Base-by-base conservation (phyloP, 352 stramenopile species). In the Globisporangium polare region DNA sequence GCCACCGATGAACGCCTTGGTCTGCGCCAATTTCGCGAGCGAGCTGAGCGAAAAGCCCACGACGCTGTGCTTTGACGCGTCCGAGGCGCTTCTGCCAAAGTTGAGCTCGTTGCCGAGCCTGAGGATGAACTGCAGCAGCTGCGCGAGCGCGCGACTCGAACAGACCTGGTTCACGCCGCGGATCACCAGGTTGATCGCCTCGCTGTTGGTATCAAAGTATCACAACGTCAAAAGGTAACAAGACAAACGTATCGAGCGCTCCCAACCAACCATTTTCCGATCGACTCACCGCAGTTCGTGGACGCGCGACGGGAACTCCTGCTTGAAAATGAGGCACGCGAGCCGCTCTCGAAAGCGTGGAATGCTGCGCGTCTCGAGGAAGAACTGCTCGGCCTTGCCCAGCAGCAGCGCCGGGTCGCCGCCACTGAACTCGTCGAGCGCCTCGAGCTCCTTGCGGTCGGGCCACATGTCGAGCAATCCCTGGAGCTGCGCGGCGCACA, bases 381-480 rank as follows among this genome's bases (percentile, higher is more conserved):
- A 78, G 63, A 95, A 93, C 35, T 77, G 80, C 46, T 95, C 86
- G 1, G 86, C 82, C 73, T 87, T 49, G 7, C 22, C 31, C 26
- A 45, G 4, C 13, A 61, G 29, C 24, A 50, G 58, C 20, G 39
- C 10, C 18, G 1, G 15, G 4, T 52, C 52, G 82, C 77, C 46
- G 66, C 81, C 83, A 46, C 70, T 37, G 47, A 83, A 94, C 15
- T 81, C 68, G 52, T 88, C 67, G 45, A 94, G 88, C 15, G 75
- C 70, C 27, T 88, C 73, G 63, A 90, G 80, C 61, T 92, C 86
- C n/a, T 71, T 70, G 53, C 68, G 71, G 42, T 92, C 86, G 0
- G 86, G 83, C 81, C 86, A 92, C 77, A 94, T 91, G 43, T 94
- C 86, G 59, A 92, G 89, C 22, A 92, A 68, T 1, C 78, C 74